Evolutionary conservation across 805 yeast species (phyloP), one percentile per base, ranked within the genome.

Genomic region (Kodamaea hsintzibuensis): DNA sequence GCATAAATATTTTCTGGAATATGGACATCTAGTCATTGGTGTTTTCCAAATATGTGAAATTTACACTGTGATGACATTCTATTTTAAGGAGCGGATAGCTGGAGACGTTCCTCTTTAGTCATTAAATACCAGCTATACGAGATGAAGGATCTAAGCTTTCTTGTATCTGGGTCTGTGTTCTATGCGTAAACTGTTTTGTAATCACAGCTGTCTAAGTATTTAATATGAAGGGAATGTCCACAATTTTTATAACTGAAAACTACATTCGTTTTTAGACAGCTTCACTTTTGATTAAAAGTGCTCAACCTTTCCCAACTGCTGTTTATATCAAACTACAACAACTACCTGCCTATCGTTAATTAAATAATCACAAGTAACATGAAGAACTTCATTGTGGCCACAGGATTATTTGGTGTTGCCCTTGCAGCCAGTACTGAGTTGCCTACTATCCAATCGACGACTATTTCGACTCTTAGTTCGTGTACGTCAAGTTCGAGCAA

Each of bases 381-480:
- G 52, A 50, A 51, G 39, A 45, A 16, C 27, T 16, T 51, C 22
- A 39, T 51, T 30, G 37, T 39, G 7, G 48, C 46, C 46, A 45
- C 42, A 22, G 40, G 40, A 13, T 35, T 51, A 17, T 33, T 40
- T n/a, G 50, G 54, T 18, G 42, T 42, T 33, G 49, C 54, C 9
- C 18, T 45, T 22, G 54, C 54, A 27, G 49, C 54, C n/a, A 51
- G 47, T 22, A 49, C 56, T 1, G 54, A 35, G 3, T 48, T 43
- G n/a, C 49, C 47, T 27, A 52, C 54, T 33, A 47, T 50, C 13
- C 35, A 50, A 25, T 25, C 49, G 6, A 55, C 58, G 18, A 43
- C 52, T 14, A 39, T 50, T 14, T 50, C 54, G 19, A 50, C 55
- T 8, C 8, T 44, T 16, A 46, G 37, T 27, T 46, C 50, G 42